Conservation (phyloP, 1,284 basidiomycete genomes). For the Boletus sp. region DNA sequence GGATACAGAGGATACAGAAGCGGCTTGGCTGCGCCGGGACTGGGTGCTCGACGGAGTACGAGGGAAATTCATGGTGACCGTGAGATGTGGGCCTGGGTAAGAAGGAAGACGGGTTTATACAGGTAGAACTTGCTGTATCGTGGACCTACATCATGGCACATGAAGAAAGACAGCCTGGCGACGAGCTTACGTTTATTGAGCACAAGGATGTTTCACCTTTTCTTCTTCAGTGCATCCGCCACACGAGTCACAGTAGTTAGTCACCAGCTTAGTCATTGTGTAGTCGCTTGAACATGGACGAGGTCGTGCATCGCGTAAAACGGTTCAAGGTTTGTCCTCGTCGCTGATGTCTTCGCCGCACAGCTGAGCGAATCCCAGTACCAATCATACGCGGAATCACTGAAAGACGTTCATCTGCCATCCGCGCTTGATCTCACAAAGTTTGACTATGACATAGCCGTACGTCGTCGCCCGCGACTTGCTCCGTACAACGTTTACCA, state of each 20-base stretch:
- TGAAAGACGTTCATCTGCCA: slow-evolving; percentile 74
- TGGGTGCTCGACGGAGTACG: neutral
- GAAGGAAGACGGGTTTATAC: slow-evolving; percentile 11
- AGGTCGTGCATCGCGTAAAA: slow-evolving; percentile 4
- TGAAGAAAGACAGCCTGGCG: too few relatives aligned
- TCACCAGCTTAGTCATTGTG: too few relatives aligned
- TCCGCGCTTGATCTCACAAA: slow-evolving; percentile 61
- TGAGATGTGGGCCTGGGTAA: neutral
- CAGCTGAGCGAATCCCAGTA: too few relatives aligned
- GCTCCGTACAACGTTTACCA: slow-evolving; percentile 3
- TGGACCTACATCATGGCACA: neutral
- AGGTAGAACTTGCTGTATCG: neutral
- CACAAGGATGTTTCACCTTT: neutral
- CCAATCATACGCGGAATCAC: slow-evolving; percentile 68
- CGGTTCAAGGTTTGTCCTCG: too few relatives aligned
- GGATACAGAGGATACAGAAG: slow-evolving; percentile 2
- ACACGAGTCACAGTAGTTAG: neutral
- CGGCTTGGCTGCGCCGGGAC: neutral
- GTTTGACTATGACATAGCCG: slow-evolving; percentile 64
- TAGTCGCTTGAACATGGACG: too few relatives aligned
- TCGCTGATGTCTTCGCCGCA: too few relatives aligned
- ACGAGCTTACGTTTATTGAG: neutral
- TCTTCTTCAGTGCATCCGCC: neutral
- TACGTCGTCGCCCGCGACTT: slow-evolving; percentile 34
- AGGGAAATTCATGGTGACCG: neutral